phyloP scores from a whole-genome alignment of 257 asterid genomes.

The Eucommia ulmoides region DNA sequence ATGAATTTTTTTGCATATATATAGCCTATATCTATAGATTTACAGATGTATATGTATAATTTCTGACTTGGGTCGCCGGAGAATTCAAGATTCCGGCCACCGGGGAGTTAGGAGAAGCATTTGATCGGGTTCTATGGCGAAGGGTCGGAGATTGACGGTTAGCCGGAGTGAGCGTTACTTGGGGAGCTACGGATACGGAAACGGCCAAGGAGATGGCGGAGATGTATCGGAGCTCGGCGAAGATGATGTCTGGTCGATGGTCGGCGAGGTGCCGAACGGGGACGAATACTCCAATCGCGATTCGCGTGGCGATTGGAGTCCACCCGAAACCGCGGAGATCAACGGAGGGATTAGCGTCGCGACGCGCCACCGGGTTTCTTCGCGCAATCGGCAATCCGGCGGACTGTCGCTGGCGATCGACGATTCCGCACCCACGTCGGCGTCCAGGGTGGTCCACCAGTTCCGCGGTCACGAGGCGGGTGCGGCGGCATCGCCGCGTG shows the following conservation, averaged over 20 bases:
- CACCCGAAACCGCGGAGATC: conserved; percentile 35
- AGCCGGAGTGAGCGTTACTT: conserved; percentile 55
- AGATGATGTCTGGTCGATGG: conserved; percentile 70
- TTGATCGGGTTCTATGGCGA: conserved; percentile 35
- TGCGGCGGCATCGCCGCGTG: conserved; percentile 28
- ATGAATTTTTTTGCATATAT: background rate
- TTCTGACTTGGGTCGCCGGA: conserved; percentile 20
- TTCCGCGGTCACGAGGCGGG: conserved; percentile 25
- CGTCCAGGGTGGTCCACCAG: conserved; percentile 50
- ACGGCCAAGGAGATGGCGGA: conserved; percentile 22
- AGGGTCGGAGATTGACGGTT: conserved; percentile 49
- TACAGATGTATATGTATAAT: background rate
- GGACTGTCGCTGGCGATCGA: conserved; percentile 66
- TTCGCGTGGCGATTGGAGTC: conserved; percentile 22
- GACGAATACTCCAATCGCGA: conserved; percentile 19
- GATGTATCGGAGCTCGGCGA: conserved; percentile 52
- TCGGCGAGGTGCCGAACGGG: conserved; percentile 25
- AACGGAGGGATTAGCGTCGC: conserved; percentile 18
- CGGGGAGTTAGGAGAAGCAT: background rate
- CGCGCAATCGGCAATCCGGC: conserved; percentile 20
- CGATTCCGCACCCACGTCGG: conserved; percentile 22
- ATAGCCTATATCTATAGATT: background rate
- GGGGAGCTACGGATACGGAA: conserved; percentile 30
- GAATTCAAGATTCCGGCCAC: conserved; percentile 1
- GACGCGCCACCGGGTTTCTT: conserved; percentile 19